A percentile compares a stretch with the other conserved stretches of the same genome.
These are phyloP conservation scores for Gastrolobium bilobum DNA, from an alignment of 306 rosid species.

Conservation along the genomic window DNA sequence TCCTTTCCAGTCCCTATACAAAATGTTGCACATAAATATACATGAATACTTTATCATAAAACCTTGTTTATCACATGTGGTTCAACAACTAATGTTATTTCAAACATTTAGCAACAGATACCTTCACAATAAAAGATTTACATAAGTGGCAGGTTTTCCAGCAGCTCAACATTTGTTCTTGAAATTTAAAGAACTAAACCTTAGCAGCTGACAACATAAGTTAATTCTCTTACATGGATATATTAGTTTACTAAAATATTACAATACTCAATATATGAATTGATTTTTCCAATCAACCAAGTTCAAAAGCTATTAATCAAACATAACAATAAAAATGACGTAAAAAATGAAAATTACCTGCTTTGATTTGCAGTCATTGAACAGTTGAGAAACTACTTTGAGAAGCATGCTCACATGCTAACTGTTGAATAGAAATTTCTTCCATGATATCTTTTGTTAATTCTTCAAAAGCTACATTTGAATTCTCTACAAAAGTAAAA, in stretches of 20 bases:
- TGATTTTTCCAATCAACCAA: slow-evolving; percentile 38
- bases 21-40: slow-evolving; percentile 11
- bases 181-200: slow-evolving; percentile 37
- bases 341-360: slow-evolving; percentile 61
- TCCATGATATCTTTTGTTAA: too few relatives aligned
- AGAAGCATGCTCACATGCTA: too few relatives aligned
- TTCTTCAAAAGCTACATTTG: too few relatives aligned
- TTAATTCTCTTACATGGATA: slow-evolving; percentile 28
- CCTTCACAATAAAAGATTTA: slow-evolving; percentile 19
- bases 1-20: slow-evolving; percentile 71
- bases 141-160: slow-evolving; percentile 12
- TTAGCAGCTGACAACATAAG: background rate
- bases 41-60: slow-evolving; percentile 39
- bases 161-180: slow-evolving; percentile 16
- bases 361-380: too few relatives aligned
- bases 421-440: too few relatives aligned
- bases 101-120: slow-evolving; percentile 23
- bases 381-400: too few relatives aligned
- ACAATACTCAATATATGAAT: slow-evolving; percentile 14
- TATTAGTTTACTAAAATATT: slow-evolving; percentile 37
- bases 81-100: slow-evolving; percentile 19
- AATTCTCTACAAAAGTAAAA: too few relatives aligned
- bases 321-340: slow-evolving; percentile 19
- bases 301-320: slow-evolving; percentile 37
- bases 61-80: background rate